Conservation (phyloP, 208 protist genomes). For the Wallacemonas sp. region DNA sequence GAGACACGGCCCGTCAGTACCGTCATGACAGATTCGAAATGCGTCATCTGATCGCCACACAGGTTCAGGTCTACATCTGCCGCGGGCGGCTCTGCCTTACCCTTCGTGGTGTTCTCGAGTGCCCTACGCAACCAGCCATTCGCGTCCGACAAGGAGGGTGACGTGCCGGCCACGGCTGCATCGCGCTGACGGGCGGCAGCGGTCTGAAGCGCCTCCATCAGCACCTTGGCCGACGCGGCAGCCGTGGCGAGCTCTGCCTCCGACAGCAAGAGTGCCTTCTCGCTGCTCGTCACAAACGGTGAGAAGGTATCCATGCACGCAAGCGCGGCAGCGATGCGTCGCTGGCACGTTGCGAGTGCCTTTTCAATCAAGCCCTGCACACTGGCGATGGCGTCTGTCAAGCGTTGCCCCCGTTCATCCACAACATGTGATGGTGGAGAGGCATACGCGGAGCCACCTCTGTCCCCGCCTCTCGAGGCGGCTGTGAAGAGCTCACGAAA, state of each 20-base stretch:
- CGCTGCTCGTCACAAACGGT: conserved; percentile 31
- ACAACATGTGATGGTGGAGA: background rate
- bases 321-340: conserved; percentile 24
- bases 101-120: background rate
- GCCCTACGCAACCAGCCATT: conserved; percentile 9
- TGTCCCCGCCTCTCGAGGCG: no score
- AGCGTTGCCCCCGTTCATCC: background rate
- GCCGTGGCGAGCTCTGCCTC: conserved; percentile 74
- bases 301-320: conserved; percentile 45
- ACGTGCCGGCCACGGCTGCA: background rate
- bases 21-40: conserved; percentile 38
- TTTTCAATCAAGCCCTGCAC: conserved; percentile 33
- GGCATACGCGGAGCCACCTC: no score
- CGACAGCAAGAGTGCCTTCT: conserved; percentile 60
- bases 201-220: conserved; percentile 32
- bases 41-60: conserved; percentile 6
- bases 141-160: background rate
- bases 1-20: conserved; percentile 37
- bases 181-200: background rate
- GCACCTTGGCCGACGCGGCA: conserved; percentile 41
- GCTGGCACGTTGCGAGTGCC: conserved; percentile 13
- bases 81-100: background rate
- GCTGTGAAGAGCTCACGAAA: background rate
- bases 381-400: conserved; percentile 18
- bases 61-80: background rate